These are phyloP conservation scores for Geotrichum aggregatum DNA, from an alignment of 1,139 yeast genomes.

Conservation along the genomic window DNA sequence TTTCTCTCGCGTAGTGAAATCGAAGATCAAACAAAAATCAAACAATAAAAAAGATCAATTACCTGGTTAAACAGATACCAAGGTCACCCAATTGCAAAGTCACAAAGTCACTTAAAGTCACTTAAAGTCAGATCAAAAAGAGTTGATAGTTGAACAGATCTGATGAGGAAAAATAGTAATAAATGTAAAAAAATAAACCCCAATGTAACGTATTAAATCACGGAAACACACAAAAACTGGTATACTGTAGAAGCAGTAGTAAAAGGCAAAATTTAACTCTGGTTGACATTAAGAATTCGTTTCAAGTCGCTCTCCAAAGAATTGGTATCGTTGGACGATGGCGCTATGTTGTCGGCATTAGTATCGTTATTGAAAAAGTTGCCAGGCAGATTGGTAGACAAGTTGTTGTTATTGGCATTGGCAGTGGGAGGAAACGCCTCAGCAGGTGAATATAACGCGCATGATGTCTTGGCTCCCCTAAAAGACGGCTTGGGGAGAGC, in stretches of 20 bases:
- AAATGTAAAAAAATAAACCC: too few relatives aligned
- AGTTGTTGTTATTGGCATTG: neutral
- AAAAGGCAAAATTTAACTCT: slow-evolving; percentile 5
- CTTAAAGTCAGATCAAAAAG: neutral
- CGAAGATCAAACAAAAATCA: too few relatives aligned
- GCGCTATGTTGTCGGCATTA: neutral
- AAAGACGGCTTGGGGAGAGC: slow-evolving; percentile 43
- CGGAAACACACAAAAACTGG: too few relatives aligned
- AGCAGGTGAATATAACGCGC: slow-evolving; percentile 8
- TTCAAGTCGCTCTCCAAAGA: slow-evolving; percentile 19
- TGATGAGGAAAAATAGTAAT: slow-evolving; percentile 1
- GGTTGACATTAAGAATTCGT: slow-evolving; percentile 20
- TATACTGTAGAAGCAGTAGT: too few relatives aligned
- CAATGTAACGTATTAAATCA: neutral
- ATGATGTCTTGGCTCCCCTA: slow-evolving; percentile 7
- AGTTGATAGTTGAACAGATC: neutral
- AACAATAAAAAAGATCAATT: too few relatives aligned
- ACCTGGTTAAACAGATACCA: too few relatives aligned
- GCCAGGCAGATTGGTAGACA: neutral
- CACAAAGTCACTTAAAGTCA: too few relatives aligned
- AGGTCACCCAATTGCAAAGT: too few relatives aligned
- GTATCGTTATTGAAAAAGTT: neutral
- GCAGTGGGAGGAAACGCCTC: neutral
- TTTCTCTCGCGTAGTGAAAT: too few relatives aligned
- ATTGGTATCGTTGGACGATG: slow-evolving; percentile 1